Evolutionary conservation across 2,329 filamentous ascomycete genomes (phyloP), one percentile per base, ranked within the genome.

Genomic region (Xylaria arbuscula): DNA sequence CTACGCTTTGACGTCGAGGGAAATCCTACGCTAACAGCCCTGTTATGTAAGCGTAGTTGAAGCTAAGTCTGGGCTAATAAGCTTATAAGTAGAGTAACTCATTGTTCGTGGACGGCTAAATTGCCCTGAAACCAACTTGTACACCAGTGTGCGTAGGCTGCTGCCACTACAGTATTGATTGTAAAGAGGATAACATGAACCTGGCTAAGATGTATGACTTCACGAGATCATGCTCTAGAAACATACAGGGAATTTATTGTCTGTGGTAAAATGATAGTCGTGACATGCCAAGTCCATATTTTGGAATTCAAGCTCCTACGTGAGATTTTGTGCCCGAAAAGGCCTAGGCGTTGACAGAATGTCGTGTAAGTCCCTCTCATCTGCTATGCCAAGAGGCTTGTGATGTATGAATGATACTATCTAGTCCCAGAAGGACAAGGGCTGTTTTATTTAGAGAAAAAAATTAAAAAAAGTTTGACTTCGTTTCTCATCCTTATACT

Each of bases 261-360:
- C 19, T 13, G 11, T 13, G 22, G 48, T 51, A 11, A 22, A 13
- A 51, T 28, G 11, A 7, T 51, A 28, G 48, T 45, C 40, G 7
- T 45, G 40, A 13, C 13, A 28, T 51, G n/a, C 22, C 22, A 36
- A 55, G 36, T 54, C 34, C 36, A 34, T 34, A 42, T 54, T 32
- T 36, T 55, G 32, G 19, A 61, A 51, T 61, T 17, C 40, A 51
- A 7, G 28, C 22, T 24, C n/a, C 32, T 11, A 42, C n/a, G 34
- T 53, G 19, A 62, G 8, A 32, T 45, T 36, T 48, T 54, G 59
- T 54, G 48, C 24, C 59, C 42, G 9, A 40, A 1, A 32, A 13
- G 48, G 4, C 24, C 42, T 38, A 51, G 5, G 42, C n/a, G 3
- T 22, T 24, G 47, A 13, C 38, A 58, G 22, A 59, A 4, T 15